Conservation (phyloP, 768 basidiomycete genomes). For the Trametopsis cervina region DNA sequence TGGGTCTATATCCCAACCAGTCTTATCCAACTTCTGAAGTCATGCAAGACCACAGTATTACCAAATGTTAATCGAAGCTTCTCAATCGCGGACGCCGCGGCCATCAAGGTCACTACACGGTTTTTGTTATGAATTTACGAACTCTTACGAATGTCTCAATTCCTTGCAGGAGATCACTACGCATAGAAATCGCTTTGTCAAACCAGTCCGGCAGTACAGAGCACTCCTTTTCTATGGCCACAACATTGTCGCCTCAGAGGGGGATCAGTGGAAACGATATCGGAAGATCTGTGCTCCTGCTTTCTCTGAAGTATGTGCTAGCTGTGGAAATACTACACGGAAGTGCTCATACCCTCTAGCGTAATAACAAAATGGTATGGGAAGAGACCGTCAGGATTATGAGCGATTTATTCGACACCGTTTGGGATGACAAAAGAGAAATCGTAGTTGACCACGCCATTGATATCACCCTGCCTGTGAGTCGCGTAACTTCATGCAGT, state of each 20-base stretch:
- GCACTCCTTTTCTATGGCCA: constrained; percentile 44
- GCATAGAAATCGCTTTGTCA: constrained; percentile 48
- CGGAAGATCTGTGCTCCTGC: constrained; percentile 55
- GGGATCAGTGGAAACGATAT: constrained; percentile 62
- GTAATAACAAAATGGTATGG: constrained; percentile 36
- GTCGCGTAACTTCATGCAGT: too few relatives aligned
- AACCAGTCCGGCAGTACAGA: constrained; percentile 41
- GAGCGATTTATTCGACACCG: constrained; percentile 28
- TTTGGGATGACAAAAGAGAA: constrained; percentile 38
- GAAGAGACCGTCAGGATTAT: constrained; percentile 29
- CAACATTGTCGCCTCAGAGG: constrained; percentile 60
- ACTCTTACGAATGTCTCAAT: background rate
- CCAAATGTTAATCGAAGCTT: too few relatives aligned
- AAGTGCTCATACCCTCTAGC: constrained; percentile 17
- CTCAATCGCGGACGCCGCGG: constrained; percentile 12
- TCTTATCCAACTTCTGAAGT: too few relatives aligned
- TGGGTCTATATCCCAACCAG: background rate
- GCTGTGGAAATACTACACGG: background rate
- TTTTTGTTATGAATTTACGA: background rate
- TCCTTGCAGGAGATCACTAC: constrained; percentile 39
- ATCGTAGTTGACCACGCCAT: constrained; percentile 40
- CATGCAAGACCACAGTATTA: too few relatives aligned
- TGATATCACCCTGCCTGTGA: constrained; percentile 48
- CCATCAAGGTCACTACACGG: constrained; percentile 13
- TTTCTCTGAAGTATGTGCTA: constrained; percentile 39